Evolutionary conservation across 306 rosid species (phyloP).

Genomic region (Canavalia gladiata): DNA sequence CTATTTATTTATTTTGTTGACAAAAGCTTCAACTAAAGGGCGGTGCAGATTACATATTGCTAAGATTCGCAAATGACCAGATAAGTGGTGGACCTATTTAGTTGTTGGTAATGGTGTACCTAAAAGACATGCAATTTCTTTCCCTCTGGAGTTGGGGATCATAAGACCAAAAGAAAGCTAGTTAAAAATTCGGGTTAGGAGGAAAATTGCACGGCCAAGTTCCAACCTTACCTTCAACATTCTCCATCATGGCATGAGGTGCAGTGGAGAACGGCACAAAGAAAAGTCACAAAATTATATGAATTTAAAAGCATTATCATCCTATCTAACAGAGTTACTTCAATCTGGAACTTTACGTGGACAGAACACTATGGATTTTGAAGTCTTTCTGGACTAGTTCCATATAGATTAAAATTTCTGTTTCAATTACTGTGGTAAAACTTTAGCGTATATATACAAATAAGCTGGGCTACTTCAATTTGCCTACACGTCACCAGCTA

Average conservation of each 20-base stretch:
- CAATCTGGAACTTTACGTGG: background rate
- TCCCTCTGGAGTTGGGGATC: background rate
- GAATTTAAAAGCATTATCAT: slow-evolving; percentile 15
- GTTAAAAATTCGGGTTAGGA: background rate
- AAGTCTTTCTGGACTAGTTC: slow-evolving; percentile 42
- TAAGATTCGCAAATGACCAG: slow-evolving; percentile 3
- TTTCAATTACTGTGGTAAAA: slow-evolving; percentile 37
- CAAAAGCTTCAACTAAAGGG: background rate
- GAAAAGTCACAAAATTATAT: background rate
- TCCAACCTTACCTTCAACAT: slow-evolving; percentile 12
- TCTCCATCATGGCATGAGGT: slow-evolving; percentile 5
- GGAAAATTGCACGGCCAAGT: slow-evolving; percentile 4
- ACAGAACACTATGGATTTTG: slow-evolving; percentile 25
- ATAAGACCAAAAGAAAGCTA: background rate
- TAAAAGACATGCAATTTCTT: background rate
- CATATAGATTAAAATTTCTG: slow-evolving; percentile 27
- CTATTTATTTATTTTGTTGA: background rate
- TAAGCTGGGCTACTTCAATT: slow-evolving; percentile 50
- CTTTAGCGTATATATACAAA: slow-evolving; percentile 39
- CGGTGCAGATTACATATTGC: background rate
- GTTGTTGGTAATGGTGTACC: background rate
- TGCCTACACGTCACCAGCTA: slow-evolving; percentile 59
- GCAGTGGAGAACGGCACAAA: background rate
- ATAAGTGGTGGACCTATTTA: slow-evolving; percentile 3
- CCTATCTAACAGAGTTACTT: slow-evolving; percentile 15